A percentile compares a stretch with the other conserved stretches of the same genome.
These are phyloP conservation scores for Sporothrix schenckii DNA, from an alignment of 2,329 filamentous ascomycete genomes.

Conservation along the genomic window DNA sequence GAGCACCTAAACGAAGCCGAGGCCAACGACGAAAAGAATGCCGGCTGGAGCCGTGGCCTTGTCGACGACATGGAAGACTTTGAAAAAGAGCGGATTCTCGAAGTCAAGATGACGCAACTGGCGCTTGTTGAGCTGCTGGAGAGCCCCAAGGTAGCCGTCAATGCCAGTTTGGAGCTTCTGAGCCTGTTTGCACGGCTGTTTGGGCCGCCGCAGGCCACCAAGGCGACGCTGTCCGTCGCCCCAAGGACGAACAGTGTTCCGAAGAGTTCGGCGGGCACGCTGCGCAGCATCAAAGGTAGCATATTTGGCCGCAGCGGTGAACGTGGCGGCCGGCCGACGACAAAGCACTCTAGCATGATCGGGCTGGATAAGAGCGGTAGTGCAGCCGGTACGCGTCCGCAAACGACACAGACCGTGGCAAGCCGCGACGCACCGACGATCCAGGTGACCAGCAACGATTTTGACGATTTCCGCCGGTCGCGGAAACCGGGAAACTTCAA, in stretches of 20 bases:
- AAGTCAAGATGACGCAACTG: slow-evolving; percentile 94
- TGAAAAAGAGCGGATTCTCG: slow-evolving; percentile 85
- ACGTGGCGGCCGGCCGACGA: slow-evolving; percentile 49
- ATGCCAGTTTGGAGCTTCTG: slow-evolving; percentile 82
- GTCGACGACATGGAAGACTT: slow-evolving; percentile 80
- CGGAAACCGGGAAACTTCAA: slow-evolving; percentile 40
- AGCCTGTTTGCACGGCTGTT: slow-evolving; percentile 82
- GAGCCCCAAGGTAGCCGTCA: slow-evolving; percentile 82
- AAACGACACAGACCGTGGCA: slow-evolving; percentile 50
- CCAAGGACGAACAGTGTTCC: slow-evolving; percentile 58
- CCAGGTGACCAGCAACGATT: slow-evolving; percentile 71
- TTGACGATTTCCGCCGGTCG: slow-evolving; percentile 44
- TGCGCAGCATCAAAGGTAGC: slow-evolving; percentile 71
- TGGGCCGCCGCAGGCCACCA: slow-evolving; percentile 59
- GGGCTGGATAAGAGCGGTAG: slow-evolving; percentile 44
- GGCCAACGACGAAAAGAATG: slow-evolving; percentile 42
- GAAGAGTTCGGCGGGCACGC: slow-evolving; percentile 70
- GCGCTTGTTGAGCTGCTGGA: slow-evolving; percentile 80
- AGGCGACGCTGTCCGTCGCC: slow-evolving; percentile 40
- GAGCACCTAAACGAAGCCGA: slow-evolving; percentile 67
- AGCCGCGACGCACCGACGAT: slow-evolving; percentile 66
- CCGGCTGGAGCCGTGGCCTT: slow-evolving; percentile 50
- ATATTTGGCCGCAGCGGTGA: slow-evolving; percentile 69
- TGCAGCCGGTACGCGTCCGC: slow-evolving; percentile 43
- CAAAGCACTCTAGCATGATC: slow-evolving; percentile 46